Percentiles rank a stretch among this genome's conserved stretches.
Evolutionary conservation across 352 stramenopile species (phyloP).

Genomic region (Sclerospora graminicola): DNA sequence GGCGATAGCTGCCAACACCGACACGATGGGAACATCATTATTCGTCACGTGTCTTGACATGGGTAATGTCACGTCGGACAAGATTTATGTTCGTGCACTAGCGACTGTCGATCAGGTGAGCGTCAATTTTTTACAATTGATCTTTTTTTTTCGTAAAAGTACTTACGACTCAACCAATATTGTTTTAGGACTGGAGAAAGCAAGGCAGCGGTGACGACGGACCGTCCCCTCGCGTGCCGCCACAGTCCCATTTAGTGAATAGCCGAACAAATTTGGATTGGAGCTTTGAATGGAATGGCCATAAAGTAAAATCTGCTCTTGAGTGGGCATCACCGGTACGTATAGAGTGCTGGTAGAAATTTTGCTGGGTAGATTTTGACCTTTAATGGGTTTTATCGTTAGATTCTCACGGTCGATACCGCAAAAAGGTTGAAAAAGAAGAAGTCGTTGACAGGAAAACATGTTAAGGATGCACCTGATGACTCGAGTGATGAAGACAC

Average conservation of each 20-base stretch:
- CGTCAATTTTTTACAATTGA: background rate
- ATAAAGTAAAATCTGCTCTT: constrained; percentile 42
- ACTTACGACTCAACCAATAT: background rate
- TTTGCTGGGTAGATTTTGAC: background rate
- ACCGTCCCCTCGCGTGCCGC: constrained; percentile 49
- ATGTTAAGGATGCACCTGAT: too few species aligned
- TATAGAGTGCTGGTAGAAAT: background rate
- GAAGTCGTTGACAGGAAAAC: background rate
- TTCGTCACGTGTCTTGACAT: constrained; percentile 61
- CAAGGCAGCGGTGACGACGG: constrained; percentile 36
- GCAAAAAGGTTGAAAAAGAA: constrained; percentile 1
- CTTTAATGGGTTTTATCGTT: background rate
- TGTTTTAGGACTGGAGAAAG: constrained; percentile 43
- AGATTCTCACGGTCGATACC: constrained; percentile 29
- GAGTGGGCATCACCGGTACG: constrained; percentile 59
- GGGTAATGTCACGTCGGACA: constrained; percentile 24
- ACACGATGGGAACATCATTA: constrained; percentile 54
- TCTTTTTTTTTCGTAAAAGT: background rate
- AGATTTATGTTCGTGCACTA: constrained; percentile 49
- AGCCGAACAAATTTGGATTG: constrained; percentile 60
- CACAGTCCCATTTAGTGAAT: constrained; percentile 79
- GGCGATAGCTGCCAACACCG: constrained; percentile 22
- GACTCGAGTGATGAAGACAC: too few species aligned
- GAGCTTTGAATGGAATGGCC: constrained; percentile 56
- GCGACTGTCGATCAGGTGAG: constrained; percentile 65